Conservation (phyloP, 257 asterid genomes). For the Solanum gracilifrons region DNA sequence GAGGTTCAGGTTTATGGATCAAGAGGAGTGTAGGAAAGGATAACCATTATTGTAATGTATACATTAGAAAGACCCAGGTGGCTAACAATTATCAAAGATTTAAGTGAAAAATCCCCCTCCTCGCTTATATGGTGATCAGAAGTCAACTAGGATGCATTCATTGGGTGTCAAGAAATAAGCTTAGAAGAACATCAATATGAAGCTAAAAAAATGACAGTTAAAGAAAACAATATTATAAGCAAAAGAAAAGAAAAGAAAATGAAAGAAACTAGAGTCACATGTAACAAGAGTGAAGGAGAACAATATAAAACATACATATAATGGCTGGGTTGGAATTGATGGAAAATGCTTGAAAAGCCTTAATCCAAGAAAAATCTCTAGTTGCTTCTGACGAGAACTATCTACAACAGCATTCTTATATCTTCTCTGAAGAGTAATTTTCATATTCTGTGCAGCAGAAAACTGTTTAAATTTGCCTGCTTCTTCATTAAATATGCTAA, state of each 20-base stretch:
- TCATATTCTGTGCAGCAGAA: slow-evolving; percentile 97
- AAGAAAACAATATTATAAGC: background rate
- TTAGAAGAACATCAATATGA: background rate
- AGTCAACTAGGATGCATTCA: background rate
- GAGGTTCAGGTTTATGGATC: background rate
- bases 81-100: background rate
- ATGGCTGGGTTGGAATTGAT: slow-evolving; percentile 55
- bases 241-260: background rate
- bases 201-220: background rate
- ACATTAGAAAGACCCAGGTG: background rate
- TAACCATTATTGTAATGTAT: background rate
- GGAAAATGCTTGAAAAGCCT: slow-evolving; percentile 94
- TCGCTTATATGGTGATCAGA: background rate
- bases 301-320: slow-evolving; percentile 53
- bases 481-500: slow-evolving; percentile 90
- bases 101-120: background rate
- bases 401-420: slow-evolving; percentile 92
- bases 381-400: slow-evolving; percentile 97
- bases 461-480: slow-evolving; percentile 94
- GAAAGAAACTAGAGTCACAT: background rate
- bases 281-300: slow-evolving; percentile 1
- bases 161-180: background rate
- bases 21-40: background rate
- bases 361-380: slow-evolving; percentile 87
- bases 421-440: slow-evolving; percentile 91